A percentile compares a stretch with the other conserved stretches of the same genome.
Evolutionary conservation across 2,329 filamentous ascomycete genomes (phyloP).

Genomic region (Emmonsiellopsis sp.): DNA sequence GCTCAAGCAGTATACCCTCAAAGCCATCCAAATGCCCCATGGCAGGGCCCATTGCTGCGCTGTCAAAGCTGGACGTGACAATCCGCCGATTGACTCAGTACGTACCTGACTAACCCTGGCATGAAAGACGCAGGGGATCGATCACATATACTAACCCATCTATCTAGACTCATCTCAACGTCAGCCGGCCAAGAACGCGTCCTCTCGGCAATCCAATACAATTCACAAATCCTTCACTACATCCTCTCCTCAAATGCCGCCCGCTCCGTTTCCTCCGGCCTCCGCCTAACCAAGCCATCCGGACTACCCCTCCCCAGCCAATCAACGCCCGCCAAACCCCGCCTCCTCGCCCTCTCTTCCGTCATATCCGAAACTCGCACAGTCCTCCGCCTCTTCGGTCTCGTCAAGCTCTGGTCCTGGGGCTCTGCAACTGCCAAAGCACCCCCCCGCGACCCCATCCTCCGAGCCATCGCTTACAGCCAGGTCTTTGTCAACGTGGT

Average conservation of each 20-base stretch:
- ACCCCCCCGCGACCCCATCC: constrained; percentile 33
- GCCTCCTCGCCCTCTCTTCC: constrained; percentile 38
- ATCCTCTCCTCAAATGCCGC: constrained; percentile 46
- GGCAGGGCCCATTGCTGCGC: not conserved
- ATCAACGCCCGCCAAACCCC: constrained; percentile 31
- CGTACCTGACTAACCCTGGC: not conserved
- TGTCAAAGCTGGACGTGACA: constrained; percentile 8
- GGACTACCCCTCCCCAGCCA: constrained; percentile 24
- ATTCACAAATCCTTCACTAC: constrained; percentile 51
- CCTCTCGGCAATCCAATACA: constrained; percentile 61
- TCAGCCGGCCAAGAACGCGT: constrained; percentile 60
- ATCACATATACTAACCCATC: constrained; percentile 23
- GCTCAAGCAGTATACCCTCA: too few relatives aligned
- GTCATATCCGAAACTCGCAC: constrained; percentile 43
- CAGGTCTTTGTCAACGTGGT: constrained; percentile 59
- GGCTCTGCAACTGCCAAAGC: constrained; percentile 53
- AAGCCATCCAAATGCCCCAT: not conserved
- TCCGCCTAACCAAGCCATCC: constrained; percentile 24
- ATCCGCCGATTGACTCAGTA: constrained; percentile 12
- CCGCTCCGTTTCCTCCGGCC: constrained; percentile 37
- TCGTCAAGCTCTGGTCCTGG: constrained; percentile 70
- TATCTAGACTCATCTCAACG: constrained; percentile 55
- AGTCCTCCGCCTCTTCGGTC: constrained; percentile 48
- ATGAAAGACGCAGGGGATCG: too few relatives aligned
- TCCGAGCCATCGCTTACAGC: constrained; percentile 49